Evolutionary conservation across 1,284 basidiomycete genomes (phyloP).

Genomic region (Macrocystidia cucumis): DNA sequence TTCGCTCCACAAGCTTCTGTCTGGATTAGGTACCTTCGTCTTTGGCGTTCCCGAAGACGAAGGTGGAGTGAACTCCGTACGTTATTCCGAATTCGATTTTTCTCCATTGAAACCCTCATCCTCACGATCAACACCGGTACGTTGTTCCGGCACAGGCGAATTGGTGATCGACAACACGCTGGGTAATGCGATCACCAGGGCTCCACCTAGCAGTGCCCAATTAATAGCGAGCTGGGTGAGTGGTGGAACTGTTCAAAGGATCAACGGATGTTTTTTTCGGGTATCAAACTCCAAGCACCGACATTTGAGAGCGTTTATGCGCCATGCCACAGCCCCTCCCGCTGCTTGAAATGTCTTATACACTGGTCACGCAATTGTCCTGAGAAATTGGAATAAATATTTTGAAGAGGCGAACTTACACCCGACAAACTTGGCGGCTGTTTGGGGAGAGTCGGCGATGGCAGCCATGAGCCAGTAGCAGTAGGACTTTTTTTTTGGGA

Average conservation of each 20-base stretch:
- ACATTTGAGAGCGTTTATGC: conserved; percentile 20
- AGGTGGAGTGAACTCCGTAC: too few species aligned
- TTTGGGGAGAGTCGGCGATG: conserved; percentile 16
- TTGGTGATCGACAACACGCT: conserved; percentile 16
- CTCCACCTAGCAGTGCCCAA: conserved; percentile 17
- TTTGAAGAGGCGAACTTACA: conserved; percentile 8
- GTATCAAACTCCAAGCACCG: background rate
- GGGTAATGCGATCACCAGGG: conserved; percentile 16
- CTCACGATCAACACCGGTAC: too few species aligned
- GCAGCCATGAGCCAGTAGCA: conserved; percentile 22
- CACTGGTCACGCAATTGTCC: conserved; percentile 9
- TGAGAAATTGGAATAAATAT: background rate
- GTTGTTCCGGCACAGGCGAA: too few species aligned
- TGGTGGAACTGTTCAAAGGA: conserved; percentile 11
- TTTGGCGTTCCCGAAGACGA: too few species aligned
- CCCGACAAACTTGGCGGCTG: conserved; percentile 19
- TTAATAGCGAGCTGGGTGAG: conserved; percentile 18
- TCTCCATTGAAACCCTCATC: too few species aligned
- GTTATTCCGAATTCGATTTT: too few species aligned
- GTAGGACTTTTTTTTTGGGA: conserved; percentile 15
- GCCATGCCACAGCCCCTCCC: conserved; percentile 20
- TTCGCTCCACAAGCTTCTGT: too few species aligned
- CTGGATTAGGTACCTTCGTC: too few species aligned
- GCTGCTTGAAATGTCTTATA: conserved; percentile 20
- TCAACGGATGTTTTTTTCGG: background rate